Conservation (phyloP, 1,284 basidiomycete species). For the Sanghuangporus sanghuang region DNA sequence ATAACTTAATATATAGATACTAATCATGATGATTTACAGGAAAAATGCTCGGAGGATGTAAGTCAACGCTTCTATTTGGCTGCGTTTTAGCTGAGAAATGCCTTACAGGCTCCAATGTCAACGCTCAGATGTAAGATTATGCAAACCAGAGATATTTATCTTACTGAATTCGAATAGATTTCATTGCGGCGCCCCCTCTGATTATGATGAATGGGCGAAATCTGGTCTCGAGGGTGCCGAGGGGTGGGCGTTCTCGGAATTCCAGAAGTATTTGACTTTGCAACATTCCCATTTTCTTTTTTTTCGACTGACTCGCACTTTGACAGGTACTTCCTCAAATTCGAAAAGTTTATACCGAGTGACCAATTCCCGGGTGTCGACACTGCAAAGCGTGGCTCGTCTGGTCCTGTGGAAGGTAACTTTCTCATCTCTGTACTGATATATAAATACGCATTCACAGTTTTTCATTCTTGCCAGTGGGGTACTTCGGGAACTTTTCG, state of each 20-base stretch:
- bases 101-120: constrained; percentile 15
- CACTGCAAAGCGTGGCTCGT: constrained; percentile 6
- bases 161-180: constrained; percentile 37
- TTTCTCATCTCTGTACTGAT: not conserved
- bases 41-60: constrained; percentile 18
- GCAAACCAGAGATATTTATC: not conserved
- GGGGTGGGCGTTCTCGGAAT: constrained; percentile 57
- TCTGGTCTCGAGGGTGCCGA: constrained; percentile 45
- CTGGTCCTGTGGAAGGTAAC: constrained; percentile 14
- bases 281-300: not conserved
- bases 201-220: constrained; percentile 65
- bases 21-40: not conserved
- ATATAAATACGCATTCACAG: too few relatives aligned
- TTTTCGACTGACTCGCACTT: not conserved
- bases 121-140: constrained; percentile 13
- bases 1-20: not conserved
- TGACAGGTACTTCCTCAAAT: constrained; percentile 20
- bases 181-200: constrained; percentile 61
- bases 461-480: constrained; percentile 2
- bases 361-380: constrained; percentile 15
- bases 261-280: constrained; percentile 36
- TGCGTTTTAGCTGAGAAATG: not conserved
- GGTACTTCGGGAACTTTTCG: constrained; percentile 17
- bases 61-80: not conserved
- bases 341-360: constrained; percentile 19